Base-by-base conservation (phyloP, 2,329 filamentous ascomycete species). In the Aureobasidium lini region DNA sequence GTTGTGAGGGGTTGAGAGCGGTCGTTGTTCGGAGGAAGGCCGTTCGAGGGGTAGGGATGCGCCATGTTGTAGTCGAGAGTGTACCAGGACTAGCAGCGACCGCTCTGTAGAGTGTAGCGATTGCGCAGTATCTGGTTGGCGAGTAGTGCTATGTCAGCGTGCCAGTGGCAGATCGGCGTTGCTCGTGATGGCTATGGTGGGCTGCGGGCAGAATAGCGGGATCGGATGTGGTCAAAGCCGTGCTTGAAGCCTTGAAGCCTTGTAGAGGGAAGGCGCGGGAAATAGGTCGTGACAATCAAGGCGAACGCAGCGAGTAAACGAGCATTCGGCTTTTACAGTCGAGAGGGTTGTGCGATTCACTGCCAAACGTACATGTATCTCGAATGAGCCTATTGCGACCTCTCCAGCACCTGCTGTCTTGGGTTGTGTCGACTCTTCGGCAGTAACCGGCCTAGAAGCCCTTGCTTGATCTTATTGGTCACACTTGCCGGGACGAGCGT, bases 1-100 rank as follows among this genome's bases (percentile, higher is more conserved):
- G 79, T 69, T 46, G 77, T 78, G 46, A 78, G 67, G 61, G 63
- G 67, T 16, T 34, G 29, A 11, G 36, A 32, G 7, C n/a, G 29
- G 10, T 50, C n/a, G 60, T 64, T 59, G 62, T 62, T 63, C 23
- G 64, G 62, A n/a, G 62, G 62, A 18, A 43, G 58, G n/a, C 47
- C 48, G 44, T 52, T 49, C 5, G 47, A 37, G 15, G 49, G 42
- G 15, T 61, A 59, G 59, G 61, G 63, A 13, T 64, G 65, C 54
- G 67, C 65, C 67, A 74, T 68, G 36, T 66, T 68, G 61, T 65
- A 62, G 59, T 66, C 60, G 44, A 57, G 50, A 11, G 8, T 11
- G 32, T 11, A 29, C 42, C 40, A 34, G 28, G 42, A 69, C 65
- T 36, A 9, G 47, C 56, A n/a, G 57, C 56, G 39, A 57, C 15